These are phyloP conservation scores for Umbelopsis ramanniana DNA, from an alignment of 192 early-diverging fungal genomes.

Conservation along the genomic window DNA sequence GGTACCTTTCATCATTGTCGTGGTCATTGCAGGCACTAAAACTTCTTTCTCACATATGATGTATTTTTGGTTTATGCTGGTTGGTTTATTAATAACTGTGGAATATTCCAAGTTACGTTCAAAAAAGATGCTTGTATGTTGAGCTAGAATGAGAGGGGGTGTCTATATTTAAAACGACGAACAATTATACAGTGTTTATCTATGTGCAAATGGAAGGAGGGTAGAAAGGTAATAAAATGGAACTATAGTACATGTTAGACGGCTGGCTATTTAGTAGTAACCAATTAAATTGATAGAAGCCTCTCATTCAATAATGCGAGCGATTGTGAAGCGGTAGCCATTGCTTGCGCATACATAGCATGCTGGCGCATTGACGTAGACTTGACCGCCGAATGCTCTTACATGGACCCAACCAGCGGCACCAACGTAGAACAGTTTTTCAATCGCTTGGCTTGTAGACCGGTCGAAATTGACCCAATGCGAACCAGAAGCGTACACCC, in stretches of 20 bases:
- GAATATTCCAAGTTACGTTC: too few relatives aligned
- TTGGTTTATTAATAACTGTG: too few relatives aligned
- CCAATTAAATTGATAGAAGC: not conserved
- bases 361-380: not conserved
- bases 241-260: too few relatives aligned
- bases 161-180: too few relatives aligned
- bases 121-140: too few relatives aligned
- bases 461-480: constrained; percentile 9
- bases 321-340: constrained; percentile 11
- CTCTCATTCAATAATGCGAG: not conserved
- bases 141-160: too few relatives aligned
- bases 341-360: not conserved
- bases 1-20: too few relatives aligned
- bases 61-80: too few relatives aligned
- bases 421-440: not conserved
- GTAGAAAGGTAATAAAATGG: too few relatives aligned
- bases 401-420: constrained; percentile 1
- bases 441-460: not conserved
- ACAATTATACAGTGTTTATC: not conserved
- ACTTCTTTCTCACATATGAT: too few relatives aligned
- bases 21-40: too few relatives aligned
- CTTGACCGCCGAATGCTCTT: constrained; percentile 15
- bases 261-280: not conserved
- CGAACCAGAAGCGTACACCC: constrained; percentile 13
- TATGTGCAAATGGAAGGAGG: too few relatives aligned